Percentiles rank a stretch among this genome's conserved stretches.
These are phyloP conservation scores for Colletotrichum melonis DNA, from an alignment of 2,329 filamentous ascomycete species.

Conservation along the genomic window DNA sequence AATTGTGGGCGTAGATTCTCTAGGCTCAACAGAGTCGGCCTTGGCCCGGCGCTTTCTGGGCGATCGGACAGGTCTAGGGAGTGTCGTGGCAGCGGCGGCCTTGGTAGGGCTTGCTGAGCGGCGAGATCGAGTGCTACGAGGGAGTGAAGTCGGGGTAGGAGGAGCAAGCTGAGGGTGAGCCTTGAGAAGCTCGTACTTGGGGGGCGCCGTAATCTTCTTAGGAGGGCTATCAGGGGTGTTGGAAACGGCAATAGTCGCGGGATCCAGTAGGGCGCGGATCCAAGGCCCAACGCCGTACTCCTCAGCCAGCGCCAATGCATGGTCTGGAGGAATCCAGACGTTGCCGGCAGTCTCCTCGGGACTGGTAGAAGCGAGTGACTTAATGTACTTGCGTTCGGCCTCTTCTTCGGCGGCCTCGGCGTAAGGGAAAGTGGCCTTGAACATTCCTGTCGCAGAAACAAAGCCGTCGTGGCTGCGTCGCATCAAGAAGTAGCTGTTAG, in stretches of 20 bases:
- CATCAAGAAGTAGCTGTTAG: conserved; percentile 97
- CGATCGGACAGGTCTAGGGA: conserved; percentile 45
- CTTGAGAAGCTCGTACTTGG: conserved; percentile 75
- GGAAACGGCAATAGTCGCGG: conserved; percentile 76
- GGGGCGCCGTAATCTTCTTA: conserved; percentile 84
- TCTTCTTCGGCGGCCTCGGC: conserved; percentile 79
- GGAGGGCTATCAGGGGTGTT: conserved; percentile 73
- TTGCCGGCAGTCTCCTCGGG: conserved; percentile 95
- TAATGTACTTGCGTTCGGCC: conserved; percentile 84
- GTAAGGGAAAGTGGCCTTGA: conserved; percentile 89
- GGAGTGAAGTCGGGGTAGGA: conserved; percentile 58
- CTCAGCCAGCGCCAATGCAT: conserved; percentile 83
- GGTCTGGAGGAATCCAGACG: conserved; percentile 89
- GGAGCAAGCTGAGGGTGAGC: conserved; percentile 57
- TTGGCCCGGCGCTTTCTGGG: conserved; percentile 66
- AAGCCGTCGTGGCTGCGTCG: conserved; percentile 87
- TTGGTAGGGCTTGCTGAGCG: conserved; percentile 71
- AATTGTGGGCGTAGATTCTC: conserved; percentile 12
- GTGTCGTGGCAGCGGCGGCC: conserved; percentile 41
- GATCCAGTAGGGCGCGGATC: conserved; percentile 93
- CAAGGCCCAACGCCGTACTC: conserved; percentile 89
- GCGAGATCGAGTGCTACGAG: conserved; percentile 61
- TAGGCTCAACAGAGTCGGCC: conserved; percentile 51
- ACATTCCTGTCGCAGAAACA: conserved; percentile 90
- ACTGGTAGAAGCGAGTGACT: conserved; percentile 83